Evolutionary conservation across 345 rosid species (phyloP).

Genomic region (Euphorbia tirucalli): DNA sequence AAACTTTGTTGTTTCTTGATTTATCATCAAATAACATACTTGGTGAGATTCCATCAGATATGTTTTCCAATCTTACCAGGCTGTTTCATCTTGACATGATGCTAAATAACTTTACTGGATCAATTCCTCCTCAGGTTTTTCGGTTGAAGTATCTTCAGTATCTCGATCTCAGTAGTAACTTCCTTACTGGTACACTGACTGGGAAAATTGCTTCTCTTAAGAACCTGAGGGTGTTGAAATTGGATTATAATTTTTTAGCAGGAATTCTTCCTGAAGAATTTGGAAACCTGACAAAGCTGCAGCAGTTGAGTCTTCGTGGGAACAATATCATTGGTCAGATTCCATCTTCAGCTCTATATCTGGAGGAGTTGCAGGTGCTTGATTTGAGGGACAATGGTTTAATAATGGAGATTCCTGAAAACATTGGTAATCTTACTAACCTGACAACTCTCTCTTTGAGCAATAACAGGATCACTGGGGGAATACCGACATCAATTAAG

Average conservation of each 20-base stretch:
- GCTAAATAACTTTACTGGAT: constrained; percentile 25
- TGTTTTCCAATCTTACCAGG: constrained; percentile 27
- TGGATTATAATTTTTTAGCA: constrained; percentile 23
- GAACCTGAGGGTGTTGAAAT: constrained; percentile 20
- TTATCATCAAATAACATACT: constrained; percentile 18
- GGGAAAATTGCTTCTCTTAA: constrained; percentile 11
- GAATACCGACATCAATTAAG: constrained; percentile 33
- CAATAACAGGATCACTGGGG: constrained; percentile 32
- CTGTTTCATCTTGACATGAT: constrained; percentile 30
- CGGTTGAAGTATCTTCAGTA: constrained; percentile 23
- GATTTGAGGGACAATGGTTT: constrained; percentile 28
- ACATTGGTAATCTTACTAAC: constrained; percentile 29
- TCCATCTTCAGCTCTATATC: constrained; percentile 21
- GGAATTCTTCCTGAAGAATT: constrained; percentile 29
- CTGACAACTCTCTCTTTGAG: constrained; percentile 29
- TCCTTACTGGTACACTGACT: constrained; percentile 10
- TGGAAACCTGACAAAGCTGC: constrained; percentile 28
- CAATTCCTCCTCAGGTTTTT: constrained; percentile 32
- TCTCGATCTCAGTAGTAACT: constrained; percentile 30
- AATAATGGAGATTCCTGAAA: constrained; percentile 29
- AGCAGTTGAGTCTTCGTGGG: constrained; percentile 18
- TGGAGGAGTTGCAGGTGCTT: constrained; percentile 21
- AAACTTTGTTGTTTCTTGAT: constrained; percentile 27
- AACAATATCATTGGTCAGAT: constrained; percentile 24
- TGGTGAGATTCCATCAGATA: constrained; percentile 23